phyloP scores from a whole-genome alignment of 1,139 yeast genomes.

The Suhomyces kunorum region DNA sequence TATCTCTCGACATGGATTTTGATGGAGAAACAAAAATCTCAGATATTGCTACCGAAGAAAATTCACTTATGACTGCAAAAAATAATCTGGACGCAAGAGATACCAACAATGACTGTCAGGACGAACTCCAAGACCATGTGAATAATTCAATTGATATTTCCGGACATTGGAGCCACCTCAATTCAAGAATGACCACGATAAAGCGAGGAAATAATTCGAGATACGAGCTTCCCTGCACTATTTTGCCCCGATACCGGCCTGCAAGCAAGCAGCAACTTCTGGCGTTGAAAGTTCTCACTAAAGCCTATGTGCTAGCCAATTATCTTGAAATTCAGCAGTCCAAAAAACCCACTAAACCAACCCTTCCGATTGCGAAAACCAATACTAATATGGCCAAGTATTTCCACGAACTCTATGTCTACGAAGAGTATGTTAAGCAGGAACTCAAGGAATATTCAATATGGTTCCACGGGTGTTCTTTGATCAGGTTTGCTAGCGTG shows the following conservation, averaged over 20 bases:
- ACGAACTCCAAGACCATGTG: too few relatives aligned
- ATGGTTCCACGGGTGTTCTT: not conserved
- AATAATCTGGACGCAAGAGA: too few relatives aligned
- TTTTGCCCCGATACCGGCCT: constrained; percentile 20
- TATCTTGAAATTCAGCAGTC: not conserved
- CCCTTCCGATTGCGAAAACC: constrained; percentile 24
- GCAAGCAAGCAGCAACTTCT: constrained; percentile 16
- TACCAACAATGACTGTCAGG: too few relatives aligned
- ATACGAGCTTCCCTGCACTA: too few relatives aligned
- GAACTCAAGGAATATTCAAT: constrained; percentile 5
- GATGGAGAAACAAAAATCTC: not conserved
- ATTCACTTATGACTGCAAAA: too few relatives aligned
- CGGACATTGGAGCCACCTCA: too few relatives aligned
- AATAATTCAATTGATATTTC: too few relatives aligned
- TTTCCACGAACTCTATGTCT: constrained; percentile 23
- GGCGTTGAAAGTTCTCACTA: constrained; percentile 9
- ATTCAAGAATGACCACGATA: too few relatives aligned
- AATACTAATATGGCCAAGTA: constrained; percentile 29
- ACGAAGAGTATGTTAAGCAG: constrained; percentile 14
- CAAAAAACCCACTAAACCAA: constrained; percentile 18
- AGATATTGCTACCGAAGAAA: too few relatives aligned
- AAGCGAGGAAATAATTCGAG: too few relatives aligned
- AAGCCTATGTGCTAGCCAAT: not conserved
- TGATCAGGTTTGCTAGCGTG: not conserved
- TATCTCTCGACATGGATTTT: not conserved